Percentiles rank a stretch among this genome's conserved stretches.
phyloP scores from a whole-genome alignment of 139 green algal species.

The Chloropicon primus region DNA sequence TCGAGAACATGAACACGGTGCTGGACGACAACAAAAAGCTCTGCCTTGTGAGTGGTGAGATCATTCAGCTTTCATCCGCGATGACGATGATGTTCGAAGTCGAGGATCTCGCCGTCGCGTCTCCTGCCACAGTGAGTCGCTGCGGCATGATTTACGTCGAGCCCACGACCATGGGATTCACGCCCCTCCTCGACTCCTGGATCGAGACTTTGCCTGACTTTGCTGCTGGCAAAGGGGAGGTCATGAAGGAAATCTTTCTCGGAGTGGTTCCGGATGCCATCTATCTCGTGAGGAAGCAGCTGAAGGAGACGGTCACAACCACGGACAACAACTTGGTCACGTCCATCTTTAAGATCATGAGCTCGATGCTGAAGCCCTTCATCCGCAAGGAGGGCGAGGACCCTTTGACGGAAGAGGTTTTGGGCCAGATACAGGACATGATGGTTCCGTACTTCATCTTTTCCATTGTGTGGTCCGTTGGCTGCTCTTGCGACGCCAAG shows the following conservation, averaged over 20 bases:
- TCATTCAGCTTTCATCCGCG: constrained; percentile 53
- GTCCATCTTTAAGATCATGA: constrained; percentile 57
- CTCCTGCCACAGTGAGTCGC: constrained; percentile 54
- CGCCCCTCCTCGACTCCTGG: constrained; percentile 52
- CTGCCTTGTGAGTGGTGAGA: constrained; percentile 65
- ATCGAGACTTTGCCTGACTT: constrained; percentile 31
- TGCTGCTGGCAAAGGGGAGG: background rate
- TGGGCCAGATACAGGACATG: constrained; percentile 15
- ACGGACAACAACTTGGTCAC: constrained; percentile 48
- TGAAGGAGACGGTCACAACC: constrained; percentile 61
- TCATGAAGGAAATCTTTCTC: constrained; percentile 36
- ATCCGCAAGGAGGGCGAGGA: constrained; percentile 26
- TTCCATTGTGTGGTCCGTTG: constrained; percentile 53
- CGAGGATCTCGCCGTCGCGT: constrained; percentile 45
- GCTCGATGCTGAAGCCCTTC: constrained; percentile 33
- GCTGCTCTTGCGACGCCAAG: constrained; percentile 47
- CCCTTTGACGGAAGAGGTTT: constrained; percentile 30
- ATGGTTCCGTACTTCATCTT: constrained; percentile 54
- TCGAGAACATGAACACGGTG: constrained; percentile 70
- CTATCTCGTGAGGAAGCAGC: constrained; percentile 39
- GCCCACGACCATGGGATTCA: constrained; percentile 41
- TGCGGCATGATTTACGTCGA: constrained; percentile 81
- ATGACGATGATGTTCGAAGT: constrained; percentile 89
- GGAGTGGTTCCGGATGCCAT: constrained; percentile 43
- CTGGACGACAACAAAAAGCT: constrained; percentile 84